A percentile compares a stretch with the other conserved stretches of the same genome.
These are phyloP conservation scores for Echeveria elegans DNA, from an alignment of 164 flowering plant species.

Conservation along the genomic window DNA sequence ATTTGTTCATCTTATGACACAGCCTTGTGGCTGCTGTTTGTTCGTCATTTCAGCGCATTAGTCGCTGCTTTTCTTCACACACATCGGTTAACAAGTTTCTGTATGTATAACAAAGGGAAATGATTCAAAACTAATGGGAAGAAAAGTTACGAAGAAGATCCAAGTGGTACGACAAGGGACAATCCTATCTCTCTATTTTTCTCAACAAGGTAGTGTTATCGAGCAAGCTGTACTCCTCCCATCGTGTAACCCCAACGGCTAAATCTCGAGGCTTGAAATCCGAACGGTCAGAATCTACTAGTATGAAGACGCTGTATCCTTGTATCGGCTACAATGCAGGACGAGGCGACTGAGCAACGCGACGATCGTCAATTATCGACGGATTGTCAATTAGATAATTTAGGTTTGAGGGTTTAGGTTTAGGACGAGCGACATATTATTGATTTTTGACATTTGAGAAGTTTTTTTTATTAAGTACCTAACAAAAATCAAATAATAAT, in stretches of 20 bases:
- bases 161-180: constrained; percentile 64
- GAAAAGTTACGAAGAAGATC: constrained; percentile 60
- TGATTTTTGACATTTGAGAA: no score
- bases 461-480: no score
- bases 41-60: no score
- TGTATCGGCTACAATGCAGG: constrained; percentile 33
- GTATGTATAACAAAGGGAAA: not conserved
- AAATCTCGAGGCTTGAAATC: constrained; percentile 54
- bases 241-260: constrained; percentile 52
- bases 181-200: constrained; percentile 35
- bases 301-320: constrained; percentile 66
- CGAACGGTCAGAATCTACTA: constrained; percentile 55
- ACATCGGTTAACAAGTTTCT: not conserved
- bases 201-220: constrained; percentile 28
- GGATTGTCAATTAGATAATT: no score
- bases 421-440: no score
- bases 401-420: no score
- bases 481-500: no score
- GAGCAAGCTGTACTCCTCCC: constrained; percentile 77
- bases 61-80: no score
- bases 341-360: no score
- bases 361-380: no score
- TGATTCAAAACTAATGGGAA: not conserved
- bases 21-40: no score
- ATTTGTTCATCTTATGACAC: no score